Percentiles rank a stretch among this genome's conserved stretches.
These are phyloP conservation scores for Mucor racemosus DNA, from an alignment of 371 early-diverging fungal genomes.

Conservation along the genomic window DNA sequence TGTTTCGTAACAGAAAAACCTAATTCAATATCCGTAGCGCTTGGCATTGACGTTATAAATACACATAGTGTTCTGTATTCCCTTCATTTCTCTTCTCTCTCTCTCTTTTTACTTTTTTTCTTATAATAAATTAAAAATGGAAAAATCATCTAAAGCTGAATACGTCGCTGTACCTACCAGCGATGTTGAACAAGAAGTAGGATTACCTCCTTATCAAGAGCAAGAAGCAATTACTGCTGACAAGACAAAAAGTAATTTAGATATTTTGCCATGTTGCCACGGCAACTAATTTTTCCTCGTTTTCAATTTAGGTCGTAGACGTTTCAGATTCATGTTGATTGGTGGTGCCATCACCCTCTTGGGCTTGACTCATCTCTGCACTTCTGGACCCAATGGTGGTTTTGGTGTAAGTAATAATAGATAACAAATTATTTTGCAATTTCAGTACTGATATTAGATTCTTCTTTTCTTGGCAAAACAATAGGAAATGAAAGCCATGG, in stretches of 20 bases:
- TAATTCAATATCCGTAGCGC: slow-evolving; percentile 4
- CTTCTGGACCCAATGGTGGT: not conserved
- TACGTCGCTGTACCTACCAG: slow-evolving; percentile 30
- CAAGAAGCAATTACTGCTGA: slow-evolving; percentile 5
- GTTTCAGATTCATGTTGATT: slow-evolving; percentile 18
- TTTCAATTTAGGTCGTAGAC: slow-evolving; percentile 12
- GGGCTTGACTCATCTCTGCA: slow-evolving; percentile 20
- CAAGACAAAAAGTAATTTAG: slow-evolving; percentile 4
- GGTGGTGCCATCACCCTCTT: slow-evolving; percentile 32
- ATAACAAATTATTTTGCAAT: not conserved
- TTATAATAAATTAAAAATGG: slow-evolving; percentile 8
- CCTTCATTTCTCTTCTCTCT: not conserved
- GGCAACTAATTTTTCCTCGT: not conserved
- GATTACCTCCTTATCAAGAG: slow-evolving; percentile 18
- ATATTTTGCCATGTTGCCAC: not conserved
- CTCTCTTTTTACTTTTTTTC: not conserved
- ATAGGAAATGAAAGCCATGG: not conserved
- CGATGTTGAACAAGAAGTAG: slow-evolving; percentile 20
- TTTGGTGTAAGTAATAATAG: not conserved
- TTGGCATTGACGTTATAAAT: slow-evolving; percentile 6
- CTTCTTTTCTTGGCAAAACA: not conserved
- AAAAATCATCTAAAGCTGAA: slow-evolving; percentile 21
- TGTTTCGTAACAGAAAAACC: not conserved
- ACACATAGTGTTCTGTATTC: not conserved
- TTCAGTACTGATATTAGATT: not conserved